Evolutionary conservation across 2,329 filamentous ascomycete genomes (phyloP).

Genomic region (Immersiporthe knoxdaviesiana): DNA sequence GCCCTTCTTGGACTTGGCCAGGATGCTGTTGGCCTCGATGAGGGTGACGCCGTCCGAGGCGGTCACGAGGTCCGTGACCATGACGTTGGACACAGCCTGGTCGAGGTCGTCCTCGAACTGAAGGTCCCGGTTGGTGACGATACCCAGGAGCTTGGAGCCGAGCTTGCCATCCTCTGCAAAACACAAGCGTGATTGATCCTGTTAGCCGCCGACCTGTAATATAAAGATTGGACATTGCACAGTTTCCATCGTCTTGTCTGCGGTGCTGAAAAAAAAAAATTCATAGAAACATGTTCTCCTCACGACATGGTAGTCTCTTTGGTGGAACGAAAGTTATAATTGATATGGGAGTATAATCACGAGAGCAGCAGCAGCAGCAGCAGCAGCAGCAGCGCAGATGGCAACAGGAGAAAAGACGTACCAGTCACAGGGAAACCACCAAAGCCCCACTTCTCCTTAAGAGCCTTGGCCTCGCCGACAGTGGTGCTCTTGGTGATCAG

Average conservation of each 20-base stretch:
- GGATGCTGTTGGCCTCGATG: conserved; percentile 86
- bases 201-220: conserved; percentile 44
- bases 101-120: conserved; percentile 84
- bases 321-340: conserved; percentile 99
- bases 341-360: conserved; percentile 81
- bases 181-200: conserved; percentile 26
- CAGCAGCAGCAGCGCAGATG: no score
- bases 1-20: conserved; percentile 96
- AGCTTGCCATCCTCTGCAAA: conserved; percentile 86
- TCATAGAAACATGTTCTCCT: conserved; percentile 60
- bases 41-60: conserved; percentile 82
- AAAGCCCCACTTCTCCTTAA: conserved; percentile 99
- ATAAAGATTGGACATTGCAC: background rate
- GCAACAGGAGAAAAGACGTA: conserved; percentile 55
- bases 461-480: conserved; percentile 83
- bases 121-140: conserved; percentile 96
- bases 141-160: conserved; percentile 93
- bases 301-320: conserved; percentile 86
- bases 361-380: conserved; percentile 17
- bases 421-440: conserved; percentile 98
- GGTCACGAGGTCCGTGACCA: conserved; percentile 94
- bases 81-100: conserved; percentile 81
- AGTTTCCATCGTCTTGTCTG: background rate
- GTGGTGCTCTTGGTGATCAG: conserved; percentile 88
- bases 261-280: conserved; percentile 8